Conservation (phyloP, 805 yeast genomes). For the Kuraishia ogatae region DNA sequence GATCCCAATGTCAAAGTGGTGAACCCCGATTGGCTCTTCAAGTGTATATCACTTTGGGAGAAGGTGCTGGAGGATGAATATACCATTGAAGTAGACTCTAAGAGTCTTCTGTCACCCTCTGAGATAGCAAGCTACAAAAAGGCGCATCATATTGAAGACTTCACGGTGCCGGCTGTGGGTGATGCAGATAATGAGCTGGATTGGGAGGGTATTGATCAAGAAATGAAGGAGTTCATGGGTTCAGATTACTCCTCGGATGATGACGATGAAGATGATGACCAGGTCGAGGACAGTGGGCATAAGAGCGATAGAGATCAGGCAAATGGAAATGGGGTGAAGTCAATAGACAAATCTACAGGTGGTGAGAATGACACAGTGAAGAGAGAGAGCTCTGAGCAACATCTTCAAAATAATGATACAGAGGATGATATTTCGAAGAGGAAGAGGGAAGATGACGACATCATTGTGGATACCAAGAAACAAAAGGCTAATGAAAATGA, state of each 20-base stretch:
- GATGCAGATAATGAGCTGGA: slow-evolving; percentile 33
- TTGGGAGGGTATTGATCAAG: slow-evolving; percentile 47
- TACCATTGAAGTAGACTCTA: slow-evolving; percentile 41
- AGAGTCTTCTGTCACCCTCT: slow-evolving; percentile 32
- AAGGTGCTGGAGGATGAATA: slow-evolving; percentile 56
- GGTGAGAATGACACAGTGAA: not conserved
- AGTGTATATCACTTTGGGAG: slow-evolving; percentile 75
- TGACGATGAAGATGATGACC: slow-evolving; percentile 12
- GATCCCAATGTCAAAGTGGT: slow-evolving; percentile 64
- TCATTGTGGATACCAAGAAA: not conserved
- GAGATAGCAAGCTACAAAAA: slow-evolving; percentile 36
- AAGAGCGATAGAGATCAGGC: slow-evolving; percentile 3
- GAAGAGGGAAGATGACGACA: not conserved
- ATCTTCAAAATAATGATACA: not conserved
- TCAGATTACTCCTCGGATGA: slow-evolving; percentile 29
- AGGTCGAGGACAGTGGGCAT: too few species aligned
- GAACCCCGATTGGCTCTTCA: slow-evolving; percentile 87
- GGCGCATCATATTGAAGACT: slow-evolving; percentile 27
- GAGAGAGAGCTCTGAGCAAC: not conserved
- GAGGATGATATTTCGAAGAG: not conserved
- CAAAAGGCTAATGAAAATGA: not conserved
- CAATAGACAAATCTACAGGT: not conserved
- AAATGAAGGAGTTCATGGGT: slow-evolving; percentile 41
- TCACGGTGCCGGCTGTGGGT: slow-evolving; percentile 31
- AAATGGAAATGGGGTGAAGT: not conserved